Base-by-base conservation (phyloP, 2,329 filamentous ascomycete species). In the Cladosporium oxysporum region DNA sequence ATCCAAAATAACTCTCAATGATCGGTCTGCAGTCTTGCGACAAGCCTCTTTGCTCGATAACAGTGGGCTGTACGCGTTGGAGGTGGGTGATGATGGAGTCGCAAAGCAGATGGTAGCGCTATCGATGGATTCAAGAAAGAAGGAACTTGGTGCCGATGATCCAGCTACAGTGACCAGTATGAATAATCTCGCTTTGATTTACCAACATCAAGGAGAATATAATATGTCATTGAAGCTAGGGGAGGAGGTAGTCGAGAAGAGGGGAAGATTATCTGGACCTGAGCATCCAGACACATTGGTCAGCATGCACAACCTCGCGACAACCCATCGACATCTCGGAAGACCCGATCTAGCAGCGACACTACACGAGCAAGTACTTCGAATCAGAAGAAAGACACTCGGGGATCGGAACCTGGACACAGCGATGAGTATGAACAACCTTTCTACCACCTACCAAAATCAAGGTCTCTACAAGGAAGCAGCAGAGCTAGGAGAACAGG, bases 271-370 rank as follows among this genome's bases (percentile, higher is more conserved):
- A 49, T 60, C 60, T 1, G 68, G 66, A 41, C 16, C 29, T 3
- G 61, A 68, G 37, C 60, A 69, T 68, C 68, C 64, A 26, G 50
- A 63, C 11, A 69, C 67, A 28, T 59, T 67, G 16, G 23, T 33
- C 14, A 64, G 37, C 35, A 64, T 67, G 53, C 21, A n/a, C n/a
- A 67, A 61, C 37, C 58, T 69, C 33, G 67, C 59, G 12, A 23
- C 11, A 8, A 53, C 49, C 6, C 28, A 62, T 16, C n/a, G 26
- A 16, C 14, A 23, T 21, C 49, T 41, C 23, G 60, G 60, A 14
- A 29, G n/a, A 7, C 35, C 5, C 8, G 26, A 55, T 33, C 60
- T 69, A 49, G 68, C 67, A 21, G 65, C 58, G 49, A 16, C 49
- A 58, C 62, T 69, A 28, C 21, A 65, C 10, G 52, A 61, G 31